Evolutionary conservation across 2,329 filamentous ascomycete genomes (phyloP), one percentile per base, ranked within the genome.

Genomic region (Blastomyces silverae): DNA sequence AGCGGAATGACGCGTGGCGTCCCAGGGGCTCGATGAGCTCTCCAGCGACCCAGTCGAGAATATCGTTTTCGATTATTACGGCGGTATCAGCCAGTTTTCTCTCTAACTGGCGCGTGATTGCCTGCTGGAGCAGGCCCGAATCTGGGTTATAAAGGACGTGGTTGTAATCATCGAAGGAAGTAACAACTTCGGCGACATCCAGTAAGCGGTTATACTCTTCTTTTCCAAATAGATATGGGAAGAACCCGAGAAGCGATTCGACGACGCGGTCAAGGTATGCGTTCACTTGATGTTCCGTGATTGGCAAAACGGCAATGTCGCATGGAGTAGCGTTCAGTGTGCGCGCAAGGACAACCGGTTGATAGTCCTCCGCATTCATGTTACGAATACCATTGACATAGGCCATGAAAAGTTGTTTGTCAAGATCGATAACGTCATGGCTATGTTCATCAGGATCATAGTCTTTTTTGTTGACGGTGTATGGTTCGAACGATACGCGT

Each of bases 311-410:
- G 2, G 48, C 62, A 8, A 61, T 42, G 4, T 64, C 48, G 17
- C 44, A 44, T 39, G 42, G 55, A 20, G 44, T 42, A 15, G 48
- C 64, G 56, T 66, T 64, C 15, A 69, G 64, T 8, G 66, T 67
- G 65, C 72, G 75, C 25, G 69, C 68, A 57, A 71, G 73, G 50
- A 79, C 70, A 48, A 73, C 73, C 2, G 69, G 63, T 63, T 72
- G 73, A 66, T 78, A 78, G 56, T 72, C 70, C n/a, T 69, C 67
- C 37, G 73, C 70, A 20, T 71, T 66, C 46, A 76, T 72, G 1
- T 73, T 76, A 44, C 75, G 74, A n/a, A 79, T 75, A 20, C 76
- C 77, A 60, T 79, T 79, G 69, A 79, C 76, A 67, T 77, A 78
- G 13, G 77, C 77, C 31, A 73, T 68, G 62, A 79, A 78, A 6